Base-by-base conservation (phyloP, 331 rosid species). In the Dryas integrifolia region DNA sequence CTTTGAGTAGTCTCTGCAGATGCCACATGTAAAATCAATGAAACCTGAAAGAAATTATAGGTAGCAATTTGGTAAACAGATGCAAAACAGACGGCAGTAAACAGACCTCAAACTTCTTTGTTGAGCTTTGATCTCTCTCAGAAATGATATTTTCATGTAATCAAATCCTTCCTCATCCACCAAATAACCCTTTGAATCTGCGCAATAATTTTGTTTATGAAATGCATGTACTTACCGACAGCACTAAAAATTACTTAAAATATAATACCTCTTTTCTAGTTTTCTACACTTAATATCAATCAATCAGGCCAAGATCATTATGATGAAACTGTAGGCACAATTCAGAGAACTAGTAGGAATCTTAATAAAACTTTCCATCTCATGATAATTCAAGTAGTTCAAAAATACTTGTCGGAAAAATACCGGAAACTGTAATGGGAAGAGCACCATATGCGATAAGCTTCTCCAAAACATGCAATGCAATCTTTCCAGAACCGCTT, bases 101-200 rank as follows among this genome's bases (percentile, higher is more conserved):
- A 65, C 85, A 55, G 62, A 80, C 91, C 91, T 86, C 74, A 86
- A 82, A 77, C 97, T 94, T 84, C 96, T 88, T 74, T 94, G 92
- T 75, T 94, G 97, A 73, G 92, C 84, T 82, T 94, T 94, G 80
- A 94, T 84, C 76, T 91, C 98, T 86, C 98, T 85, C 75, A 94
- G 80, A 73, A 94, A 82, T 65, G 92, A 84, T 73, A 94, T 86
- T 86, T 94, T 94, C 89, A 86, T 83, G 85, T 84, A 91, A 77
- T 94, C 98, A 79, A 94, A 94, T 72, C 98, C 98, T 67, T 94
- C 98, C 79, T 94, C 98, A 78, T 94, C 98, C 83, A 91, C 95
- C 80, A 94, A 80, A 88, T 89, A 94, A 49, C 98, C 98, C 77
- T 85, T 94, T n/a, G 97, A 91, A 84, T 94, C 98, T 94, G 94